Evolutionary conservation across 2,329 filamentous ascomycete species (phyloP).

Genomic region (Fusarium penzigii): DNA sequence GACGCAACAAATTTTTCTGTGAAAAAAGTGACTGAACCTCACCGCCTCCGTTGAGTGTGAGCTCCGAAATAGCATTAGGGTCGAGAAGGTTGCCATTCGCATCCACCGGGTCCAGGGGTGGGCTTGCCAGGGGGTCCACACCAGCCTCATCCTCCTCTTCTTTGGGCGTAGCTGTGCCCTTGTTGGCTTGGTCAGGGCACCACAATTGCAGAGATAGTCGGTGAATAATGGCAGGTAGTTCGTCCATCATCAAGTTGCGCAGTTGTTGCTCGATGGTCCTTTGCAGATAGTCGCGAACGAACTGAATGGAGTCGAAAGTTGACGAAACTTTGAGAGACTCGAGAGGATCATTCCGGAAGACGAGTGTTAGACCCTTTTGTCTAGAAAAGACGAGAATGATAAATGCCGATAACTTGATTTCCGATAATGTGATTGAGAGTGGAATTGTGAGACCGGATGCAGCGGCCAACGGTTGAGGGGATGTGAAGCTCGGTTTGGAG

Average conservation of each 20-base stretch:
- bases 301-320: conserved; percentile 98
- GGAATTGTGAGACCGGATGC: conserved; percentile 93
- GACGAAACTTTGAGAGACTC: conserved; percentile 98
- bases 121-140: conserved; percentile 79
- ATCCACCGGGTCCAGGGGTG: conserved; percentile 81
- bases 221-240: conserved; percentile 94
- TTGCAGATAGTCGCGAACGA: conserved; percentile 95
- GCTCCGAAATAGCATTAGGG: conserved; percentile 70
- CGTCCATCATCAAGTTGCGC: conserved; percentile 94
- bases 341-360: conserved; percentile 96
- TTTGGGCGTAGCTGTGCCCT: conserved; percentile 50
- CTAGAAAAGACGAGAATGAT: conserved; percentile 97
- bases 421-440: conserved; percentile 93
- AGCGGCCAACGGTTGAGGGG: conserved; percentile 87
- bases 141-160: conserved; percentile 58
- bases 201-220: conserved; percentile 84
- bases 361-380: conserved; percentile 93
- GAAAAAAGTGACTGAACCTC: conserved; percentile 91
- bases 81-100: conserved; percentile 76
- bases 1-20: conserved; percentile 84
- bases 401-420: conserved; percentile 94
- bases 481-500: conserved; percentile 89
- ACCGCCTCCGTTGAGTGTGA: conserved; percentile 76
- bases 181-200: conserved; percentile 74
- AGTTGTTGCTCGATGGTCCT: conserved; percentile 94